A percentile compares a stretch with the other conserved stretches of the same genome.
These are phyloP conservation scores for Stemphylium vesicarium DNA, from an alignment of 2,329 filamentous ascomycete genomes.

Conservation along the genomic window DNA sequence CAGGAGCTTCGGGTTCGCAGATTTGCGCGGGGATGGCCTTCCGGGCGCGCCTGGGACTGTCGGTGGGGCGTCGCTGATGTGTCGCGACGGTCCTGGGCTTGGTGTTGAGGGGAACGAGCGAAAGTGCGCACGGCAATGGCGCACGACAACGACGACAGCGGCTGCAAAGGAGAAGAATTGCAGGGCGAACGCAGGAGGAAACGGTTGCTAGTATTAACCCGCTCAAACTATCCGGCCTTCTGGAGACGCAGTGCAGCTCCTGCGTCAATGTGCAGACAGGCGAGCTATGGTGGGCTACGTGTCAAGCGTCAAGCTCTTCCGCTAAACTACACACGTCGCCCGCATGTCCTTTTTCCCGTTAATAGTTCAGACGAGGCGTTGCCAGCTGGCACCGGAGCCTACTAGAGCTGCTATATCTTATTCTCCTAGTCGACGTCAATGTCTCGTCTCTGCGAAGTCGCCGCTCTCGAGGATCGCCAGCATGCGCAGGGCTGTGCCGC, in stretches of 20 bases:
- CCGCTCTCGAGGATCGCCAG: constrained; percentile 22
- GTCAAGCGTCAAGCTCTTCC: constrained; percentile 43
- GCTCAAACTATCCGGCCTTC: constrained; percentile 38
- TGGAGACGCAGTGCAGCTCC: constrained; percentile 48
- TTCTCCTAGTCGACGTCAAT: constrained; percentile 26
- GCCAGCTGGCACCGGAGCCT: constrained; percentile 47
- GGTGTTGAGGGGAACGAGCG: constrained; percentile 33
- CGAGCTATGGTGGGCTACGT: constrained; percentile 46
- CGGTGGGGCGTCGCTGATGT: constrained; percentile 16
- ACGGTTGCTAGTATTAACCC: constrained; percentile 44
- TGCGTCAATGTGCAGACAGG: constrained; percentile 50
- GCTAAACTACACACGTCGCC: constrained; percentile 41
- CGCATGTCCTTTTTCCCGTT: constrained; percentile 39
- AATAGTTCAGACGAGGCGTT: constrained; percentile 38
- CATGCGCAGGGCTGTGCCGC: constrained; percentile 32
- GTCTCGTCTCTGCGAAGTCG: constrained; percentile 18
- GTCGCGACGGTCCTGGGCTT: constrained; percentile 19
- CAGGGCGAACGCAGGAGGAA: constrained; percentile 35
- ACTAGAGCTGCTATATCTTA: constrained; percentile 30
- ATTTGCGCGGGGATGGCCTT: constrained; percentile 24
- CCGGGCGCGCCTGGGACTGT: constrained; percentile 14
- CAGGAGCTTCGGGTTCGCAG: constrained; percentile 8
- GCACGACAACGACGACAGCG: constrained; percentile 15
- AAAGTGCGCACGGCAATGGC: constrained; percentile 29
- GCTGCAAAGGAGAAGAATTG: constrained; percentile 24